Conservation (phyloP, 768 basidiomycete genomes). For the Paxillus involutus region DNA sequence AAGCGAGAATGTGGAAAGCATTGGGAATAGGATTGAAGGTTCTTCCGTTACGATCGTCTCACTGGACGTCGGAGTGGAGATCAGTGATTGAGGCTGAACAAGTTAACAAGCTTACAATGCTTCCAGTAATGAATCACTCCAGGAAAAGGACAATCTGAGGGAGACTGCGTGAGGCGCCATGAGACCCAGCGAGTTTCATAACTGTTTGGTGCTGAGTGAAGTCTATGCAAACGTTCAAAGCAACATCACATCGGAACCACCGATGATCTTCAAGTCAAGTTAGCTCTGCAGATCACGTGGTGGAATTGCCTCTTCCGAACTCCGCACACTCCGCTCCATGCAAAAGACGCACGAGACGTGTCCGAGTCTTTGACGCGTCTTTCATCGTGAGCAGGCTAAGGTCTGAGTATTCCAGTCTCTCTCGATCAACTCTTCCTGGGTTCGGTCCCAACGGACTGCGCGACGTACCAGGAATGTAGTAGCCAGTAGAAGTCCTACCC, state of each 20-base stretch:
- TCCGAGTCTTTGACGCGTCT: slow-evolving; percentile 5
- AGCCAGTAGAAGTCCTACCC: neutral
- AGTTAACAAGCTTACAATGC: slow-evolving; percentile 21
- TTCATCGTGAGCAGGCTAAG: slow-evolving; percentile 69
- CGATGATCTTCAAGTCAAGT: no score
- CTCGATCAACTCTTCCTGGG: slow-evolving; percentile 48
- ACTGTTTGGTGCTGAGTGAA: no score
- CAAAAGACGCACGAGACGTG: slow-evolving; percentile 9
- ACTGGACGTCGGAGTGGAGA: neutral
- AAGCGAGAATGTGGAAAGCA: slow-evolving; percentile 61
- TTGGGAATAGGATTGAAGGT: slow-evolving; percentile 70
- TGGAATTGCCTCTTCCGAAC: neutral
- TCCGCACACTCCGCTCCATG: neutral
- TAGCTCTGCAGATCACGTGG: no score
- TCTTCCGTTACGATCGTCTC: slow-evolving; percentile 69
- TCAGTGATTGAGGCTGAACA: neutral
- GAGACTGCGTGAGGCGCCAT: slow-evolving; percentile 27
- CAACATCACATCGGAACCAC: no score
- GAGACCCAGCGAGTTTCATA: neutral
- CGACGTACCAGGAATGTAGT: slow-evolving; percentile 36
- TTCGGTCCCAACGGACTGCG: slow-evolving; percentile 51
- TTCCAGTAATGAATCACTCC: slow-evolving; percentile 29
- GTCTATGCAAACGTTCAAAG: no score
- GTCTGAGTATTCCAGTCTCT: slow-evolving; percentile 44
- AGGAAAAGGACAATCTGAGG: slow-evolving; percentile 27